phyloP scores from a whole-genome alignment of 2,329 filamentous ascomycete genomes.

The Penicillium hordei region DNA sequence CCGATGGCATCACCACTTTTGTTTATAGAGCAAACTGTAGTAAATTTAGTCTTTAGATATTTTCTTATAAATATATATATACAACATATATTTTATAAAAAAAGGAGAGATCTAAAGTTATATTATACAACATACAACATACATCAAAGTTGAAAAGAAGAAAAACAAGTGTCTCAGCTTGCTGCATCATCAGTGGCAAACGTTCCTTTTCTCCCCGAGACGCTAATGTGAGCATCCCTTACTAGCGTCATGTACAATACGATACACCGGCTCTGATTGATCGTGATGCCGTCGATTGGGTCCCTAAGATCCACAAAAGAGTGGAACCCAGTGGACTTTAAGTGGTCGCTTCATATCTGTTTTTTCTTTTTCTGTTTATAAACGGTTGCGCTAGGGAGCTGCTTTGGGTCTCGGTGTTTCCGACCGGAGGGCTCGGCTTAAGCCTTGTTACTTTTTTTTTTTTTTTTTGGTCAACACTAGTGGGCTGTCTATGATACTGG shows the following conservation, averaged over 20 bases:
- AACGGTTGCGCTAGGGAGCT: slow-evolving; percentile 27
- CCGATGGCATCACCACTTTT: slow-evolving; percentile 17
- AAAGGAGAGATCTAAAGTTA: background rate
- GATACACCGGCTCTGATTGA: slow-evolving; percentile 10
- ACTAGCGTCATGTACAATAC: slow-evolving; percentile 16
- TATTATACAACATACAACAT: background rate
- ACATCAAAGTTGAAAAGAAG: background rate
- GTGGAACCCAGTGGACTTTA: background rate
- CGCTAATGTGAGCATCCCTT: slow-evolving; percentile 25
- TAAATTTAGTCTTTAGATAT: background rate
- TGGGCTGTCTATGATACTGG: no score
- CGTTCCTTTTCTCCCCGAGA: slow-evolving; percentile 20
- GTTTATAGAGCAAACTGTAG: no score
- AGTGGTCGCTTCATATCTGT: background rate
- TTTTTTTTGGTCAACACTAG: background rate
- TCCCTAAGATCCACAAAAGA: slow-evolving; percentile 9
- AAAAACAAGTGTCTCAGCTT: slow-evolving; percentile 7
- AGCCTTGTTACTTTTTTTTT: background rate
- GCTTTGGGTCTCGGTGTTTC: slow-evolving; percentile 25
- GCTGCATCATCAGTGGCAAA: slow-evolving; percentile 21
- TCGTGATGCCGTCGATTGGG: slow-evolving; percentile 8
- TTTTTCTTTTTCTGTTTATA: slow-evolving; percentile 8
- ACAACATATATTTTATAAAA: no score
- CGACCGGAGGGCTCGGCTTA: slow-evolving; percentile 18
- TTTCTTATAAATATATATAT: no score